Conservation (phyloP, 2,329 filamentous ascomycete species). For the Apiospora phragmitis region DNA sequence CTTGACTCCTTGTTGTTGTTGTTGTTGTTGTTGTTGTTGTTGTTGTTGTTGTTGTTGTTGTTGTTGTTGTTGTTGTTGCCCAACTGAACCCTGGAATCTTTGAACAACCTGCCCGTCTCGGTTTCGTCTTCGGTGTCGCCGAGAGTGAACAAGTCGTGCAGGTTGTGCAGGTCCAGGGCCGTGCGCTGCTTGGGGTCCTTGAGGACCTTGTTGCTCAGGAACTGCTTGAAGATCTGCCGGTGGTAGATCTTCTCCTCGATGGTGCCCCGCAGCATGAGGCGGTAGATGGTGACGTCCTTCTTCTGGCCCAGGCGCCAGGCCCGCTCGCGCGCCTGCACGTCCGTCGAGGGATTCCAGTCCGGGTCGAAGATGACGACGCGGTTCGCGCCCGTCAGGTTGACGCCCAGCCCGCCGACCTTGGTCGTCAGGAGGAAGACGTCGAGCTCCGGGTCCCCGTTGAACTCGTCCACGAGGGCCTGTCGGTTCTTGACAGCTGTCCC, state of each 20-base stretch:
- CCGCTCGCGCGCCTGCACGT: constrained; percentile 90
- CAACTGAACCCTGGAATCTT: constrained; percentile 78
- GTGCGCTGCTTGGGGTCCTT: constrained; percentile 92
- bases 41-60: constrained; percentile 29
- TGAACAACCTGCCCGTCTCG: constrained; percentile 84
- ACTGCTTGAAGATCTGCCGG: constrained; percentile 97
- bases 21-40: constrained; percentile 27
- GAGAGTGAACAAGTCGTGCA: constrained; percentile 89
- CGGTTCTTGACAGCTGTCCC: constrained; percentile 83
- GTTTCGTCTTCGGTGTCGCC: constrained; percentile 69
- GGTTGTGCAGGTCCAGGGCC: constrained; percentile 83
- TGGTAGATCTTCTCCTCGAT: constrained; percentile 99
- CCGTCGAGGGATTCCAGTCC: constrained; percentile 97
- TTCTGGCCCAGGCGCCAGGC: constrained; percentile 97
- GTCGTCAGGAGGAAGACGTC: constrained; percentile 94
- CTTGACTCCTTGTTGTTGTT: constrained; percentile 22
- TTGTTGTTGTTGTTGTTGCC: constrained; percentile 32
- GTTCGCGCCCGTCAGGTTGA: constrained; percentile 92
- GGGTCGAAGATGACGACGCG: constrained; percentile 98
- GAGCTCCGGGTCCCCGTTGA: constrained; percentile 78
- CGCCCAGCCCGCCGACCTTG: constrained; percentile 89
- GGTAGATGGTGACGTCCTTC: constrained; percentile 91
- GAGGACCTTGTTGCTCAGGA: constrained; percentile 93
- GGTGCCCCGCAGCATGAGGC: constrained; percentile 95
- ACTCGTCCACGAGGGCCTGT: constrained; percentile 88